Percentiles rank a stretch among this genome's conserved stretches.
These are phyloP conservation scores for Paraglomus brasilianum DNA, from an alignment of 192 early-diverging fungal genomes.

Conservation along the genomic window DNA sequence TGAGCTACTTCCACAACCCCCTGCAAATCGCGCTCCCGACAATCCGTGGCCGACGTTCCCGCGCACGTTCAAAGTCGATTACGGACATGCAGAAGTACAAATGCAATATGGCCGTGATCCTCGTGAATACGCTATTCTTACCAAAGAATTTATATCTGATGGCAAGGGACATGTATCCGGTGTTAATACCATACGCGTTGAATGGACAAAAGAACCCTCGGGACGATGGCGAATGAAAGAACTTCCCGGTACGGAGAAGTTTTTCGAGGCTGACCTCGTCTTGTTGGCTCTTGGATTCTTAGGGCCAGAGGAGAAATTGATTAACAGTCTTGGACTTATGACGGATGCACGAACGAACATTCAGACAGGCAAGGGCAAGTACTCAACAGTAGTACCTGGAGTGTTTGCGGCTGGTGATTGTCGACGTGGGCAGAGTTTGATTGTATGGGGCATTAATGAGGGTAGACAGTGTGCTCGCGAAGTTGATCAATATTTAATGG, in stretches of 20 bases:
- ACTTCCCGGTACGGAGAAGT: constrained; percentile 78
- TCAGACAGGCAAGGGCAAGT: constrained; percentile 72
- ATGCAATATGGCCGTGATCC: constrained; percentile 92
- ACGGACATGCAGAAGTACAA: constrained; percentile 92
- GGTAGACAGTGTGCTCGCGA: constrained; percentile 93
- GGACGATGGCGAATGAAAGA: constrained; percentile 90
- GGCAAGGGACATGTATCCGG: constrained; percentile 79
- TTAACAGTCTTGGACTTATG: constrained; percentile 78
- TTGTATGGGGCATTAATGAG: constrained; percentile 99
- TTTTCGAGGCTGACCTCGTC: constrained; percentile 88
- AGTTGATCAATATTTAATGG: constrained; percentile 81
- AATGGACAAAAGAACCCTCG: constrained; percentile 83
- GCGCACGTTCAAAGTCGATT: constrained; percentile 92
- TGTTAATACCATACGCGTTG: constrained; percentile 92
- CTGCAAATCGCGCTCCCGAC: constrained; percentile 73
- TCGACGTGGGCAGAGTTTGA: constrained; percentile 90
- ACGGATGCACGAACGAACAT: constrained; percentile 79
- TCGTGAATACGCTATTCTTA: constrained; percentile 90
- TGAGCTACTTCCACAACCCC: constrained; percentile 94
- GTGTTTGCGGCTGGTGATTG: constrained; percentile 98
- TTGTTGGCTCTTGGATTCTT: constrained; percentile 95
- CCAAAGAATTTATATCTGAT: constrained; percentile 92
- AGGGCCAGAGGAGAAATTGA: constrained; percentile 84
- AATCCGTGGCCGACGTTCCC: constrained; percentile 99
- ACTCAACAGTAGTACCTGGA: constrained; percentile 71